These are phyloP conservation scores for Yarrowia sp. DNA, from an alignment of 805 yeast genomes.

Conservation along the genomic window DNA sequence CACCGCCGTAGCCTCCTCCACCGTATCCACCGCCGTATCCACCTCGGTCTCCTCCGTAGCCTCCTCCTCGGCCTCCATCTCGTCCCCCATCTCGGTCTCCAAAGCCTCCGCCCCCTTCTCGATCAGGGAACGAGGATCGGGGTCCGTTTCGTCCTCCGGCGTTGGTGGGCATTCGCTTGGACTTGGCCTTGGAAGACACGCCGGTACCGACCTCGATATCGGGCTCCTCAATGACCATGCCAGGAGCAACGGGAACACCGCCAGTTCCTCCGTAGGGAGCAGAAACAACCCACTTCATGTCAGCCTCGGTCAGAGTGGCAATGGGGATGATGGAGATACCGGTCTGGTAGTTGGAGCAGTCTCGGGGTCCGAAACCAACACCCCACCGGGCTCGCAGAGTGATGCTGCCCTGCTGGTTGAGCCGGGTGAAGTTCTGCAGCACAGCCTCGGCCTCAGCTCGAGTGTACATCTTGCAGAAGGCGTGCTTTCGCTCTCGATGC, in stretches of 20 bases:
- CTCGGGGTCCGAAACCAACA: conserved; percentile 98
- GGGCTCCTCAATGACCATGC: conserved; percentile 92
- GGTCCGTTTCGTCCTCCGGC: conserved; percentile 80
- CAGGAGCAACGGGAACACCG: conserved; percentile 78
- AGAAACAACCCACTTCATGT: conserved; percentile 81
- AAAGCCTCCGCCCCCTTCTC: conserved; percentile 19
- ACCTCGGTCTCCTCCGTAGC: conserved; percentile 25
- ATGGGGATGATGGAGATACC: conserved; percentile 90
- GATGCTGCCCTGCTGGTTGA: conserved; percentile 65
- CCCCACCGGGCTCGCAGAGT: conserved; percentile 95
- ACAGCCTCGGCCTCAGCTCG: conserved; percentile 90
- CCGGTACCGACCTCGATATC: conserved; percentile 97
- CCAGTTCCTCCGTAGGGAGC: conserved; percentile 99
- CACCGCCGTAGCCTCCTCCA: conserved; percentile 16
- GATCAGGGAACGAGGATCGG: conserved; percentile 59
- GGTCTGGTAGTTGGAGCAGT: conserved; percentile 92
- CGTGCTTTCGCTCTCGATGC: conserved; percentile 90
- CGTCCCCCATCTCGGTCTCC: conserved; percentile 11
- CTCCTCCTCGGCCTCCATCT: conserved; percentile 20
- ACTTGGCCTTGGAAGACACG: conserved; percentile 88
- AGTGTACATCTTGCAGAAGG: conserved; percentile 92
- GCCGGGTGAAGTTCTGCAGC: conserved; percentile 65
- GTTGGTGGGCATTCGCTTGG: conserved; percentile 91
- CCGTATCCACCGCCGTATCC: conserved; percentile 20
- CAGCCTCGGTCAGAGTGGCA: conserved; percentile 90